These are phyloP conservation scores for Teunomyces lycoperdinae DNA, from an alignment of 805 yeast species.

Conservation along the genomic window DNA sequence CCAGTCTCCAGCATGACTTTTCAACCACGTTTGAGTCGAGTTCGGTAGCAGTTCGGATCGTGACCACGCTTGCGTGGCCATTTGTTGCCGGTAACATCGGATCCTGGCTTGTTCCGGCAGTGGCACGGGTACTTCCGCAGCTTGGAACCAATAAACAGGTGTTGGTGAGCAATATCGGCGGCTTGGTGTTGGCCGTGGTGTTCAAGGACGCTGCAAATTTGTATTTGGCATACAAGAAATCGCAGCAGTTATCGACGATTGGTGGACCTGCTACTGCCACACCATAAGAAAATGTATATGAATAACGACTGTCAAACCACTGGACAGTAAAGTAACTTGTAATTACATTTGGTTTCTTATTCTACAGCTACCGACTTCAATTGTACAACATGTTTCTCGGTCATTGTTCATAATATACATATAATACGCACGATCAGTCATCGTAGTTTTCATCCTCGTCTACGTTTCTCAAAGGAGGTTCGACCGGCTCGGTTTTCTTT, in stretches of 20 bases:
- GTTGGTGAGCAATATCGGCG: constrained; percentile 31
- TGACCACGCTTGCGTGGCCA: constrained; percentile 42
- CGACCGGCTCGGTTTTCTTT: constrained; percentile 27
- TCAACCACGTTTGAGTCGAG: constrained; percentile 21
- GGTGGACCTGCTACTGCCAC: neutral
- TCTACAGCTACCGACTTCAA: too few relatives aligned
- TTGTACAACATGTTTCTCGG: too few relatives aligned
- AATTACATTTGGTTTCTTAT: too few relatives aligned
- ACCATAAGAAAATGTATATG: too few relatives aligned
- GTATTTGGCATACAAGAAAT: constrained; percentile 26
- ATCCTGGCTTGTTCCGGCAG: constrained; percentile 5
- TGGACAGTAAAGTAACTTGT: too few relatives aligned
- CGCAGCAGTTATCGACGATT: constrained; percentile 16
- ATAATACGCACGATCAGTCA: constrained; percentile 27
- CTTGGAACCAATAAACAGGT: constrained; percentile 16
- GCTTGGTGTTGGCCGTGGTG: constrained; percentile 32
- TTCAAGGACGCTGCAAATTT: constrained; percentile 32
- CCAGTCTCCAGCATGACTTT: constrained; percentile 35
- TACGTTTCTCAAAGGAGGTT: constrained; percentile 44
- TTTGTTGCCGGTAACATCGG: constrained; percentile 35
- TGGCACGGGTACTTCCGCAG: constrained; percentile 12
- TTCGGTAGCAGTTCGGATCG: constrained; percentile 23
- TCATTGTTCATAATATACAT: neutral
- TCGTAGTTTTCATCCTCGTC: constrained; percentile 48
- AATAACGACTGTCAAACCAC: too few relatives aligned